phyloP scores from a whole-genome alignment of 768 basidiomycete genomes.

The Leccinum boreale region DNA sequence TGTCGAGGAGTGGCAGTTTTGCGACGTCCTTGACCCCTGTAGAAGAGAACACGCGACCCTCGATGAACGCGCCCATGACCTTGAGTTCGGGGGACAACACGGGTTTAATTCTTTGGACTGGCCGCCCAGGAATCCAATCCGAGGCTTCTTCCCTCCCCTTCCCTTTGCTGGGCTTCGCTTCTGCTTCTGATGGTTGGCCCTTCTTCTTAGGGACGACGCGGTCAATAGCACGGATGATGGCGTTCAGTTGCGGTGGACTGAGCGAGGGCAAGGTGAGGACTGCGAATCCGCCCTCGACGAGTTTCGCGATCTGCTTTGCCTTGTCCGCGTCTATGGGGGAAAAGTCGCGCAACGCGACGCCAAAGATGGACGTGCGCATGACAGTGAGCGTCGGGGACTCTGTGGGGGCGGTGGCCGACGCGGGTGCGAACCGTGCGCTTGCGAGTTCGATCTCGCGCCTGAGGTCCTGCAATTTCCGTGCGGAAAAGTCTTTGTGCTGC shows the following conservation, averaged over 20 bases:
- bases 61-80: conserved; percentile 77
- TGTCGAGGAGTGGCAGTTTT: conserved; percentile 74
- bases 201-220: conserved; percentile 61
- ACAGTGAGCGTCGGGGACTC: conserved; percentile 57
- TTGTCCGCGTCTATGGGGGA: conserved; percentile 46
- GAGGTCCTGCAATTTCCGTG: conserved; percentile 62
- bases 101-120: conserved; percentile 57
- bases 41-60: conserved; percentile 65
- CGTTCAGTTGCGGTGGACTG: conserved; percentile 68
- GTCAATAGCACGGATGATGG: conserved; percentile 64
- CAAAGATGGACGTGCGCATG: conserved; percentile 76
- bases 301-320: conserved; percentile 51
- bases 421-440: conserved; percentile 37
- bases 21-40: conserved; percentile 59
- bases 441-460: conserved; percentile 65
- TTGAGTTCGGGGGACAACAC: conserved; percentile 60
- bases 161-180: conserved; percentile 39
- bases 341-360: conserved; percentile 68
- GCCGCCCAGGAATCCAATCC: conserved; percentile 61
- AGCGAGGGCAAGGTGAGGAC: conserved; percentile 63
- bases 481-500: conserved; percentile 71
- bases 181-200: conserved; percentile 49
- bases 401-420: conserved; percentile 24
- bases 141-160: conserved; percentile 61
- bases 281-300: conserved; percentile 59